Evolutionary conservation across 202 grass and related monocot species (phyloP), one percentile per base, ranked within the genome.

Genomic region (Sporobolus alterniflorus): DNA sequence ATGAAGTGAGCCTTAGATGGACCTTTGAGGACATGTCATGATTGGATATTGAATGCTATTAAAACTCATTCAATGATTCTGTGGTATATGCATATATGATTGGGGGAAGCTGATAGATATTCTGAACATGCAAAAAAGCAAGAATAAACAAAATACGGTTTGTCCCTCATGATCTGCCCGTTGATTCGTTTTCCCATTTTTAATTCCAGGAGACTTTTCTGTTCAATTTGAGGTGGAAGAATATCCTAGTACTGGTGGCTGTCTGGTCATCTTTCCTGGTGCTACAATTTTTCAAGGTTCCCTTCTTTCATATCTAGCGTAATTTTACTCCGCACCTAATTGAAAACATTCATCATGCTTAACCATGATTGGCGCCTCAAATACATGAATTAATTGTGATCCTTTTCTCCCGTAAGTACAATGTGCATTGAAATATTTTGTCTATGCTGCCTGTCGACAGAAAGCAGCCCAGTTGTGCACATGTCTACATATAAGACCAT

Each of bases 191-290:
- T 33, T 50, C 8, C 7, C 0, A 6, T 57, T 62, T 87, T 68
- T 60, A 15, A 30, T 83, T 77, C 9, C 78, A 99, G 97, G 93
- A 99, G 21, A 90, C 83, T 43, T 67, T 99, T 34, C 16, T 82
- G 55, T 97, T 92, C 89, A 99, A 99, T 49, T 64, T 92, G 85
- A 99, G 90, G 25, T 94, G 91, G 91, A 94, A 94, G 88, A 86
- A 93, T 80, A 89, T 97, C 29, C 64, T 90, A 29, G 57, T 97
- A 24, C 75, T 99, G 26, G 71, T 97, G 88, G 22, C 89, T n/a
- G 78, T 92, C 41, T 99, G 97, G 97, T 92, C 79, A 21, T 75
- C 44, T 70, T 99, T 94, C 81, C 68, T 97, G 72, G 69, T 83
- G 65, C 88, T 99, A 31, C 97, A 99, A 89, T 49, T 99, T 22